Conservation (phyloP, 192 early-diverging fungal species). For the Gigaspora rosea region DNA sequence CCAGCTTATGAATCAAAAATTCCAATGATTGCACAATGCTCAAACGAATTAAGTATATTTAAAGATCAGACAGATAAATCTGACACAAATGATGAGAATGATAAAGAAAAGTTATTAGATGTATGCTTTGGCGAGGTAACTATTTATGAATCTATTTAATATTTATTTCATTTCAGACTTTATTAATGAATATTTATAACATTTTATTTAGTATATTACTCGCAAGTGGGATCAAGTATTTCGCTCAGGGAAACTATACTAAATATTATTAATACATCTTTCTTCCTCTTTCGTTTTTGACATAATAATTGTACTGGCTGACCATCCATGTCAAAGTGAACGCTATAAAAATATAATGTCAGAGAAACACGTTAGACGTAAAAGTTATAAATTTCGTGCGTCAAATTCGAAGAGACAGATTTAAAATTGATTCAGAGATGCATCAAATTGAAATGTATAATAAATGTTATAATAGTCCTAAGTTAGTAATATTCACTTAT, state of each 20-base stretch:
- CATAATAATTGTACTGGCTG: constrained; percentile 40
- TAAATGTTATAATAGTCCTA: too few relatives aligned
- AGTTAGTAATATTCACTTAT: too few relatives aligned
- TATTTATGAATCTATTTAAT: too few relatives aligned
- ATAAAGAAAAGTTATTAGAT: not conserved
- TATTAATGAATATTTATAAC: not conserved
- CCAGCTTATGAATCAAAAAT: constrained; percentile 55
- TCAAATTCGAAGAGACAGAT: not conserved
- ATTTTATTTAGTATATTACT: constrained; percentile 9
- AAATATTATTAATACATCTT: too few relatives aligned
- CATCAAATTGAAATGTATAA: too few relatives aligned
- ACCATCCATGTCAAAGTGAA: constrained; percentile 47
- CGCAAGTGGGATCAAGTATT: constrained; percentile 30
- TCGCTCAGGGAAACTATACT: not conserved
- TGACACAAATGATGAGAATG: not conserved
- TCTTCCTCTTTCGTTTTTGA: constrained; percentile 8
- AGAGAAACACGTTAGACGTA: not conserved
- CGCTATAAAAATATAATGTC: constrained; percentile 25
- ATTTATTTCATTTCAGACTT: too few relatives aligned
- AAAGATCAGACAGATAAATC: not conserved
- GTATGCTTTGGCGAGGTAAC: constrained; percentile 12
- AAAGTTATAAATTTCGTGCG: not conserved
- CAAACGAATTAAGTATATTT: constrained; percentile 27
- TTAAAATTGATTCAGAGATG: too few relatives aligned
- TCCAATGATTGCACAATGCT: constrained; percentile 40